Conservation (phyloP, 2,329 filamentous ascomycete genomes). For the Clarireedia paspali region DNA sequence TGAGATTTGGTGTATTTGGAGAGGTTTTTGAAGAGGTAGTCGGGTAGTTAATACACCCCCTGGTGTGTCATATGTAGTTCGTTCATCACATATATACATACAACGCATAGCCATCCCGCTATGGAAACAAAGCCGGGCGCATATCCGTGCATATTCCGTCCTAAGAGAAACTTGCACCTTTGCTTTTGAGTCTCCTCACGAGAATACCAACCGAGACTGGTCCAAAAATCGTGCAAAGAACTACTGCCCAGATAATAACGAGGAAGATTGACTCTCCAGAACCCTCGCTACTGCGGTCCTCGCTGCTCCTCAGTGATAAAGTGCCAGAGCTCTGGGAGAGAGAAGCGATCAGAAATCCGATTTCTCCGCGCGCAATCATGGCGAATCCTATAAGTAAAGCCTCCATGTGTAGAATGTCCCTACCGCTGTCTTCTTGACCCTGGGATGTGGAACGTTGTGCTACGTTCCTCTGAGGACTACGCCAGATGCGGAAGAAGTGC, state of each 20-base stretch:
- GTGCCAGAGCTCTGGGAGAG: constrained; percentile 48
- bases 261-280: constrained; percentile 37
- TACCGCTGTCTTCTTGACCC: constrained; percentile 2
- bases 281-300: background rate
- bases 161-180: background rate
- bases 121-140: no score
- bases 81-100: no score
- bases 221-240: constrained; percentile 46
- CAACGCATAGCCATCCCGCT: no score
- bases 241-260: constrained; percentile 48
- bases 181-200: constrained; percentile 24
- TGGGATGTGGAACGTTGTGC: background rate
- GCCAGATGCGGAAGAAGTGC: constrained; percentile 3
- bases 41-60: no score
- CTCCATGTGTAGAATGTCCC: constrained; percentile 14
- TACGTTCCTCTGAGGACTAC: background rate
- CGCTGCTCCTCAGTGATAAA: constrained; percentile 10
- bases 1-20: no score
- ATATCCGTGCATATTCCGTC: no score
- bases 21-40: no score
- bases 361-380: constrained; percentile 75
- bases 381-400: constrained; percentile 30
- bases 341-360: constrained; percentile 68
- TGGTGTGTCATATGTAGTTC: no score
- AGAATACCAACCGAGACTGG: constrained; percentile 42